These are phyloP conservation scores for Zea luxurians DNA, from an alignment of 176 grass and related monocot genomes.

Conservation along the genomic window DNA sequence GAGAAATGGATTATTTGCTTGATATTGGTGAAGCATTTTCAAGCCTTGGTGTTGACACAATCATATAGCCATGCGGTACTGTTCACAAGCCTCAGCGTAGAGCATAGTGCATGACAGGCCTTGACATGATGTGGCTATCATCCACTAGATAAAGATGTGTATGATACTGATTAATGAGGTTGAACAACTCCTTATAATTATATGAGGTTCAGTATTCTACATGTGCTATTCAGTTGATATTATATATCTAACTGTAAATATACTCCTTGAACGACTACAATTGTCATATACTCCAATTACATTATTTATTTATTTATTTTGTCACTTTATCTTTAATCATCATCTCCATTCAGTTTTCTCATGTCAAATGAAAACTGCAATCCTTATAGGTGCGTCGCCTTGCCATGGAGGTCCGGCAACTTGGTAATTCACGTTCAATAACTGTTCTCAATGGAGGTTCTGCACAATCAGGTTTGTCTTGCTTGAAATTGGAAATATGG, in stretches of 20 bases:
- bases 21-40: neutral
- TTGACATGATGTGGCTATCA: neutral
- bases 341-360: slow-evolving; percentile 33
- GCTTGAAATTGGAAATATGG: slow-evolving; percentile 11
- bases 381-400: slow-evolving; percentile 62
- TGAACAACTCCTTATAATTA: neutral
- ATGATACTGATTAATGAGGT: neutral
- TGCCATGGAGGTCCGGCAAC: slow-evolving; percentile 64
- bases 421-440: slow-evolving; percentile 52
- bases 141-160: neutral
- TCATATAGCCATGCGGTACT: neutral
- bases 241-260: neutral
- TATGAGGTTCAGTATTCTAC: neutral
- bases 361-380: slow-evolving; percentile 23
- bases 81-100: neutral
- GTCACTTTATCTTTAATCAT: neutral
- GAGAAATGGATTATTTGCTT: neutral
- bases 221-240: neutral
- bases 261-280: neutral
- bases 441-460: slow-evolving; percentile 77
- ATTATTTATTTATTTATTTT: neutral
- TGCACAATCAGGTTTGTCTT: slow-evolving; percentile 67
- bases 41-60: neutral
- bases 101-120: neutral
- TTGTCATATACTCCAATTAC: neutral